Conservation (phyloP, 2,329 filamentous ascomycete species). For the Fusarium nelsonii region DNA sequence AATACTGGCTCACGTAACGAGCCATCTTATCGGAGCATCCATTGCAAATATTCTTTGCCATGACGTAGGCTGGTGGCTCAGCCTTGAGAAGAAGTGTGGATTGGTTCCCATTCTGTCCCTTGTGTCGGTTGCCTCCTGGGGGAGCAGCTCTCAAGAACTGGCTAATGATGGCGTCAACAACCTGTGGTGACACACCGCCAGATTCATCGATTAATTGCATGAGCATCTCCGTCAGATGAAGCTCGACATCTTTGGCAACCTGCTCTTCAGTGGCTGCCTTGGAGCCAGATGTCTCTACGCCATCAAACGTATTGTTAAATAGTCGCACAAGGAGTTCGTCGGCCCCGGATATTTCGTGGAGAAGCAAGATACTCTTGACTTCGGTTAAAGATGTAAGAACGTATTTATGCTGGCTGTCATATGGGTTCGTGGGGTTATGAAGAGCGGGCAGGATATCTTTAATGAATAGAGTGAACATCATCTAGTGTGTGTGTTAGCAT, state of each 20-base stretch:
- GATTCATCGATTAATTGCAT: constrained; percentile 90
- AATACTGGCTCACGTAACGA: constrained; percentile 93
- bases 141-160: constrained; percentile 93
- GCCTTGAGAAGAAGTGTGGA: constrained; percentile 87
- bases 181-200: constrained; percentile 77
- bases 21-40: constrained; percentile 93
- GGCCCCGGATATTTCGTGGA: constrained; percentile 87
- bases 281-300: constrained; percentile 78
- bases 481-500: constrained; percentile 65
- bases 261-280: constrained; percentile 82
- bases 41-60: constrained; percentile 95
- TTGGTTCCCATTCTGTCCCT: constrained; percentile 79
- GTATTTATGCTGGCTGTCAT: constrained; percentile 93
- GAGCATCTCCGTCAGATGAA: constrained; percentile 88
- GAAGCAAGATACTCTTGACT: constrained; percentile 92
- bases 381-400: constrained; percentile 89
- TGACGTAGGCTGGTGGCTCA: constrained; percentile 92
- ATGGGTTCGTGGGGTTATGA: constrained; percentile 86
- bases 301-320: constrained; percentile 92
- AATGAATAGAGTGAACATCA: constrained; percentile 93
- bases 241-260: constrained; percentile 92
- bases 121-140: constrained; percentile 70
- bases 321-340: constrained; percentile 83
- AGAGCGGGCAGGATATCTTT: constrained; percentile 85
- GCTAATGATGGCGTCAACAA: constrained; percentile 92